These are phyloP conservation scores for Trichosporon sp. DNA, from an alignment of 1,284 basidiomycete genomes.

Conservation along the genomic window DNA sequence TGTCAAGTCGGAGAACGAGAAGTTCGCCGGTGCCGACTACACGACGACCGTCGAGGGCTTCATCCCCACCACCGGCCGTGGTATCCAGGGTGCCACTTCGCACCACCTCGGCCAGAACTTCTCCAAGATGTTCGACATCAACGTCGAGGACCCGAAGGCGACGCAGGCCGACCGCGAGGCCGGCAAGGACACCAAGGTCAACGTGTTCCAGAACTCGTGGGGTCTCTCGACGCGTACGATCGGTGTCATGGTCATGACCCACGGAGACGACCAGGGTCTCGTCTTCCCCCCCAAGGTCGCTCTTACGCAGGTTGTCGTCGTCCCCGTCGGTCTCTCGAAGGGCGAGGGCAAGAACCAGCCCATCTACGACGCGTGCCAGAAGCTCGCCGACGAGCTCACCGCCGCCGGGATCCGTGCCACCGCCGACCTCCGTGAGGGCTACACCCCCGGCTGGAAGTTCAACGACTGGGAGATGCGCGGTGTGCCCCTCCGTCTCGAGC, in stretches of 20 bases:
- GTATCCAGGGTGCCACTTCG: conserved; percentile 96
- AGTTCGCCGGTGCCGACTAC: conserved; percentile 96
- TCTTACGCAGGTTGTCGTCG: conserved; percentile 81
- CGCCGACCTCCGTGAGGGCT: conserved; percentile 87
- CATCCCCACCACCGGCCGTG: conserved; percentile 92
- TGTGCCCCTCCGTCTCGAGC: conserved; percentile 92
- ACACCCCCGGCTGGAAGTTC: conserved; percentile 98
- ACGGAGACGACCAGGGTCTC: conserved; percentile 95
- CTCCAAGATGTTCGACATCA: conserved; percentile 97
- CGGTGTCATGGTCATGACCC: conserved; percentile 99
- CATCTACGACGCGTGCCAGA: conserved; percentile 73
- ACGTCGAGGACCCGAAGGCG: conserved; percentile 76
- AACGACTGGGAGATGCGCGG: conserved; percentile 99
- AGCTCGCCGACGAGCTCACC: conserved; percentile 64
- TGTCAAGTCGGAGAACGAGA: conserved; percentile 98
- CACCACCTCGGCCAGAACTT: conserved; percentile 99
- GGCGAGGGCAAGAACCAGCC: conserved; percentile 54
- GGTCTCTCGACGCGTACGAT: conserved; percentile 93
- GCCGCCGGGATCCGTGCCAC: conserved; percentile 74
- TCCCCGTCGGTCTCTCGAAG: conserved; percentile 82
- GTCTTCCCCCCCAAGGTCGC: conserved; percentile 94
- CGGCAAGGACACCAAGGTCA: conserved; percentile 55
- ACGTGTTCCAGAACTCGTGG: conserved; percentile 99
- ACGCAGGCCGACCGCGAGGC: conserved; percentile 23
- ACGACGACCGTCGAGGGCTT: conserved; percentile 98